Conservation (phyloP, 495 filamentous ascomycete species). For the Geopyxis carbonaria region DNA sequence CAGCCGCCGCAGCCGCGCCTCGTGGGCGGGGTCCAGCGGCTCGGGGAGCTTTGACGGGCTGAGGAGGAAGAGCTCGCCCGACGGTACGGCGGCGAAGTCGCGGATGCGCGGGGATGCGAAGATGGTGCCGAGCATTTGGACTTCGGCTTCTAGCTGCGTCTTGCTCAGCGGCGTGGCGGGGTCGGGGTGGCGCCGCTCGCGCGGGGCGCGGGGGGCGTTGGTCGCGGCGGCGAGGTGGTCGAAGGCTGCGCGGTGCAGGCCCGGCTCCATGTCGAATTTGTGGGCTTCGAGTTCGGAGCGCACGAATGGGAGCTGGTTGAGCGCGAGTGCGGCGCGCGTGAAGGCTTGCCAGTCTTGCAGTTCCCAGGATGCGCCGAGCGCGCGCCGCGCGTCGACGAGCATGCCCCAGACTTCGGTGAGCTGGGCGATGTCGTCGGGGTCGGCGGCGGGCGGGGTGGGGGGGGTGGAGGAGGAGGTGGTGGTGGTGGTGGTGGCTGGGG, state of each 20-base stretch:
- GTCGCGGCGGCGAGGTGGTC: not conserved
- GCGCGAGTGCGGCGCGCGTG: conserved; percentile 7
- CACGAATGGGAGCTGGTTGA: conserved; percentile 8
- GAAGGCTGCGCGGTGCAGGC: conserved; percentile 5
- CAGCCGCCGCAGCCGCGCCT: conserved; percentile 14
- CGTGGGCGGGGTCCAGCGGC: not conserved
- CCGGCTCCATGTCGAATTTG: not conserved
- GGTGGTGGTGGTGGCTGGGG: too few species aligned
- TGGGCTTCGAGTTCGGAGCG: conserved; percentile 7
- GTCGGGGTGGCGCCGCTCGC: not conserved
- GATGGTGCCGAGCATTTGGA: conserved; percentile 6
- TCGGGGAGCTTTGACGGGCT: too few species aligned
- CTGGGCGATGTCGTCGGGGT: conserved; percentile 18
- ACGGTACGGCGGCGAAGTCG: conserved; percentile 17
- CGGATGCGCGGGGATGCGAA: conserved; percentile 14
- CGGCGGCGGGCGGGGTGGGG: too few species aligned
- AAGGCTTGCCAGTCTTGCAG: conserved; percentile 13
- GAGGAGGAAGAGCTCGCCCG: too few species aligned
- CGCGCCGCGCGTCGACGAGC: conserved; percentile 5
- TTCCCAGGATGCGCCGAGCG: conserved; percentile 10
- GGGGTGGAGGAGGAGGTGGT: too few species aligned
- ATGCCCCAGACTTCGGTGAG: conserved; percentile 19
- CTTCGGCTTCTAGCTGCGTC: conserved; percentile 2
- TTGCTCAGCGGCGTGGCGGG: not conserved
- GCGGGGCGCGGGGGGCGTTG: too few species aligned